A percentile compares a stretch with the other conserved stretches of the same genome.
These are phyloP conservation scores for Cystoisospora suis DNA, from an alignment of 169 alveolate species.

Conservation along the genomic window DNA sequence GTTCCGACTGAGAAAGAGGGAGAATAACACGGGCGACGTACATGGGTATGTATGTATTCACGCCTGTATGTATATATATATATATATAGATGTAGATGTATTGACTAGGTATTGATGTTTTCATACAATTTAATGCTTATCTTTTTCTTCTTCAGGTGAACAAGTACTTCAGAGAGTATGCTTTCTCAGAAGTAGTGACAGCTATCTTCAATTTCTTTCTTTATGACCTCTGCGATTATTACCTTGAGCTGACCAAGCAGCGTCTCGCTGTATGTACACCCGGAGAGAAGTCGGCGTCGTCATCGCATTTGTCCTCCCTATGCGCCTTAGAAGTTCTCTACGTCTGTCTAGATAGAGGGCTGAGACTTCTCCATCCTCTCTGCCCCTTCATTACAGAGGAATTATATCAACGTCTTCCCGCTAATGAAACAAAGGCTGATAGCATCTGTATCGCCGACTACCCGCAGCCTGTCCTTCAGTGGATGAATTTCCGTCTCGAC, in stretches of 20 bases:
- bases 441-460: conserved; percentile 46
- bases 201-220: conserved; percentile 95
- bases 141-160: conserved; percentile 65
- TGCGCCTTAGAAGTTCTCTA: conserved; percentile 70
- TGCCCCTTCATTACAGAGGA: conserved; percentile 93
- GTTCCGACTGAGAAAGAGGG: too few relatives aligned
- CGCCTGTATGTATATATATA: not conserved
- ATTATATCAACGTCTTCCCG: conserved; percentile 87
- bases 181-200: conserved; percentile 94
- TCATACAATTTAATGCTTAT: too few relatives aligned
- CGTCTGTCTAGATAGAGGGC: conserved; percentile 83
- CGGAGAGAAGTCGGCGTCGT: not conserved
- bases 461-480: conserved; percentile 40
- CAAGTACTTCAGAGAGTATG: conserved; percentile 86
- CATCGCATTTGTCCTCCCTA: conserved; percentile 32
- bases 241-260: conserved; percentile 93
- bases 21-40: too few relatives aligned
- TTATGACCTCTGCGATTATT: conserved; percentile 96
- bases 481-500: conserved; percentile 29
- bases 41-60: not conserved
- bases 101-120: not conserved
- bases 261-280: not conserved
- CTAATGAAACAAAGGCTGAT: conserved; percentile 44
- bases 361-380: conserved; percentile 88
- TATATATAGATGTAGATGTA: not conserved